phyloP scores from a whole-genome alignment of 805 yeast species.

The Saccharomycopsis oosterbeekiorum region DNA sequence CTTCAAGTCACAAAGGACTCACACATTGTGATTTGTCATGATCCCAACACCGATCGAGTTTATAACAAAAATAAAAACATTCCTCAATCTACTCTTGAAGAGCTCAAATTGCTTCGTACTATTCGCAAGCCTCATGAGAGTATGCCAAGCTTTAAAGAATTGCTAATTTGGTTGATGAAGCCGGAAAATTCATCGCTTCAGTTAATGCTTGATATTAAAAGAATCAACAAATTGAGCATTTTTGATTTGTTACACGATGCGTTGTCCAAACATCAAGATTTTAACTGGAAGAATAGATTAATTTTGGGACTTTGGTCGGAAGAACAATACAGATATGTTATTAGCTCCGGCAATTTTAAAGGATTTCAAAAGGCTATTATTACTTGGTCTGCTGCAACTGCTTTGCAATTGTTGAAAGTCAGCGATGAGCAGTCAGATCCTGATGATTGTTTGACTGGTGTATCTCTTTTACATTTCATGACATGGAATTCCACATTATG shows the following conservation, averaged over 20 bases:
- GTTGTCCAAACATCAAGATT: neutral
- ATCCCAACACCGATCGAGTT: constrained; percentile 25
- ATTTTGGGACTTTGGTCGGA: constrained; percentile 31
- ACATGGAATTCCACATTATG: constrained; percentile 14
- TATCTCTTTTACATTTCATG: constrained; percentile 21
- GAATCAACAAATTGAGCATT: constrained; percentile 38
- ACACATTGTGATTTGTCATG: constrained; percentile 29
- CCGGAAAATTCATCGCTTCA: constrained; percentile 56
- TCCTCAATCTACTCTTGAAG: constrained; percentile 22
- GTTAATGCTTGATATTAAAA: constrained; percentile 53
- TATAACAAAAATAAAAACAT: constrained; percentile 26
- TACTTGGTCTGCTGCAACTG: constrained; percentile 22
- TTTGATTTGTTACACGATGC: constrained; percentile 22
- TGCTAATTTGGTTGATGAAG: constrained; percentile 27
- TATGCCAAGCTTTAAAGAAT: constrained; percentile 26
- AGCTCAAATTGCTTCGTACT: constrained; percentile 25
- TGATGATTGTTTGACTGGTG: constrained; percentile 14
- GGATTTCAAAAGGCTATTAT: constrained; percentile 26
- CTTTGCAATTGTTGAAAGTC: constrained; percentile 20
- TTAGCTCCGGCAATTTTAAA: constrained; percentile 18
- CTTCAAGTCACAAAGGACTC: constrained; percentile 29
- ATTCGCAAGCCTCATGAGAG: constrained; percentile 25
- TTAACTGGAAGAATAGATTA: constrained; percentile 27
- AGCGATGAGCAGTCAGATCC: constrained; percentile 20
- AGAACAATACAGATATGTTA: constrained; percentile 23